Conservation (phyloP, 2,329 filamentous ascomycete genomes). For the Trichocomaceae sp. region DNA sequence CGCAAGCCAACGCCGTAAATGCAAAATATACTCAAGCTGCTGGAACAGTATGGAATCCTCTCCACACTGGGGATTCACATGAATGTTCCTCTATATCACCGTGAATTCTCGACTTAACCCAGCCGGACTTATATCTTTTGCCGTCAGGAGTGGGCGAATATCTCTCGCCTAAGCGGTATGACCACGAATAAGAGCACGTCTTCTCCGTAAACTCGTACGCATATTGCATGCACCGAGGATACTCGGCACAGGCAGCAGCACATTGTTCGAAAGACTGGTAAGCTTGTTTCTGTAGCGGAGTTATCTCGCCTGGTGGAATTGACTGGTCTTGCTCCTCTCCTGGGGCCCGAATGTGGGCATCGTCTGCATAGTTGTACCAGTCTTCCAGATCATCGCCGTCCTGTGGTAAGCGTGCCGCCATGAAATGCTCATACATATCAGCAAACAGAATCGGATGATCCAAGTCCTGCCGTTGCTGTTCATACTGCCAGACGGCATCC, state of each 20-base stretch:
- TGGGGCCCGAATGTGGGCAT: constrained; percentile 35
- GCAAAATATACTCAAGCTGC: background rate
- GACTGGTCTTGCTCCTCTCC: constrained; percentile 19
- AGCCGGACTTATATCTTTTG: constrained; percentile 11
- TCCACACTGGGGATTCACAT: constrained; percentile 6
- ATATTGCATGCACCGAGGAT: constrained; percentile 32
- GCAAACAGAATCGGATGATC: constrained; percentile 39
- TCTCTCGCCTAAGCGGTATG: constrained; percentile 11
- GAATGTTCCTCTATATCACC: constrained; percentile 5
- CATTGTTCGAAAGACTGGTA: constrained; percentile 43
- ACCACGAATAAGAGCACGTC: constrained; percentile 12
- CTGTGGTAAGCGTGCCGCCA: constrained; percentile 40
- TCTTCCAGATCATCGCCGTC: constrained; percentile 32
- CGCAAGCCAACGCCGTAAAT: constrained; percentile 7
- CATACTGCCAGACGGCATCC: constrained; percentile 47
- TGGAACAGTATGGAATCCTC: constrained; percentile 6
- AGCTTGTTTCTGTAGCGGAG: constrained; percentile 39
- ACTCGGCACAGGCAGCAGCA: constrained; percentile 42
- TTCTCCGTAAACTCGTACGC: constrained; percentile 11
- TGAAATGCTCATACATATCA: constrained; percentile 47
- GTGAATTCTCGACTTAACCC: constrained; percentile 10
- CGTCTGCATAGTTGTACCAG: constrained; percentile 51
- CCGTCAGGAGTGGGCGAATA: constrained; percentile 4
- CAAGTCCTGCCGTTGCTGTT: constrained; percentile 37
- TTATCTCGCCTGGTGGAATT: constrained; percentile 34